Conservation (phyloP, 345 rosid species). For the Orychophragmus violaceus region DNA sequence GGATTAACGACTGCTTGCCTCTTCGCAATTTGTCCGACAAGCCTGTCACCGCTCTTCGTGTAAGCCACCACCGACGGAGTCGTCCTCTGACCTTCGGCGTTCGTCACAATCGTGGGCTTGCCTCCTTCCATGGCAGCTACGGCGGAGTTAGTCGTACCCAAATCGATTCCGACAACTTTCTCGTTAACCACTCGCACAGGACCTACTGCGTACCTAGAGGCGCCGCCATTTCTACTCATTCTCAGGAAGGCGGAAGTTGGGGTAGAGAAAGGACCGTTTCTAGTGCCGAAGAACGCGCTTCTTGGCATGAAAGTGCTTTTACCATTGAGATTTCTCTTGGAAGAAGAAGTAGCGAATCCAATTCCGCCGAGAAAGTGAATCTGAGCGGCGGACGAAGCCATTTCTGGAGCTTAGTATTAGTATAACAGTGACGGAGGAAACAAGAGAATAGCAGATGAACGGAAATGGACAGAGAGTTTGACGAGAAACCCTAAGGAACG, state of each 20-base stretch:
- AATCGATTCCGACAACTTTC: slow-evolving; percentile 92
- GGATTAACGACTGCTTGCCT: slow-evolving; percentile 96
- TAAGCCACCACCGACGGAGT: slow-evolving; percentile 97
- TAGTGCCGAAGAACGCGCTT: slow-evolving; percentile 54
- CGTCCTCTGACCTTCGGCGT: slow-evolving; percentile 95
- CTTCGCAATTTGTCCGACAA: slow-evolving; percentile 97
- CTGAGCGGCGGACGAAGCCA: slow-evolving; percentile 85
- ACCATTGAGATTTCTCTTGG: slow-evolving; percentile 9
- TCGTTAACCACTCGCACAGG: slow-evolving; percentile 68
- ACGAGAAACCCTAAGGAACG: background rate
- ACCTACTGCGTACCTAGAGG: slow-evolving; percentile 45
- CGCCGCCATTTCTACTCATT: slow-evolving; percentile 41
- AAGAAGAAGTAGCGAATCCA: slow-evolving; percentile 31
- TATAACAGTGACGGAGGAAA: background rate
- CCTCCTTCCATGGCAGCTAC: slow-evolving; percentile 99
- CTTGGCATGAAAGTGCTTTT: slow-evolving; percentile 18
- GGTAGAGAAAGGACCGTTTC: slow-evolving; percentile 18
- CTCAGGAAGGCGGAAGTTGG: slow-evolving; percentile 45
- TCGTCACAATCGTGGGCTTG: slow-evolving; percentile 91
- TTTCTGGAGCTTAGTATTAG: background rate
- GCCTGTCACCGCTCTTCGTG: slow-evolving; percentile 76
- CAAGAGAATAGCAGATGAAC: background rate
- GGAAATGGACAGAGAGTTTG: background rate
- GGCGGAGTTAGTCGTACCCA: slow-evolving; percentile 95
- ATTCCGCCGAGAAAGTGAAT: slow-evolving; percentile 53